Percentiles rank a stretch among this genome's conserved stretches.
These are phyloP conservation scores for Fusarium luffae DNA, from an alignment of 2,329 filamentous ascomycete species.

Conservation along the genomic window DNA sequence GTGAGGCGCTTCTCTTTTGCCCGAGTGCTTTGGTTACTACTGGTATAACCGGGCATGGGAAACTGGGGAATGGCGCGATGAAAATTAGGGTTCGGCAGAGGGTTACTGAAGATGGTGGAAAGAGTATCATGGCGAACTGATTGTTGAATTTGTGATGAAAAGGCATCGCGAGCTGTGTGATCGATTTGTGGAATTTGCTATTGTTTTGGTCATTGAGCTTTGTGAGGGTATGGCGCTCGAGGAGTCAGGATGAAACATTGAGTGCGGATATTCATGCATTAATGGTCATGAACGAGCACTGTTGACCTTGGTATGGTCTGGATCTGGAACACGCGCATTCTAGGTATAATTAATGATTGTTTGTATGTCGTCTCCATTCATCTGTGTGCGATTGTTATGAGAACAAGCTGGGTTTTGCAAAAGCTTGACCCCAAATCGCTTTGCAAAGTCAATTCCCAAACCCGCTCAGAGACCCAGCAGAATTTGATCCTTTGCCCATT, in stretches of 20 bases:
- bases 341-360: no score
- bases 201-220: background rate
- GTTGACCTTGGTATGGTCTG: background rate
- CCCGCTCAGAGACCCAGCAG: no score
- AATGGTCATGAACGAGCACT: background rate
- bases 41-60: background rate
- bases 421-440: no score
- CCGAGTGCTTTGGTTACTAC: background rate
- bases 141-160: accelerated
- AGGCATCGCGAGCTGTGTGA: accelerated
- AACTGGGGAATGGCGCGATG: background rate
- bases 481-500: no score
- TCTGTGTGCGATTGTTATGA: no score
- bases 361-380: no score
- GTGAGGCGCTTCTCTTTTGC: background rate
- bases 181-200: background rate
- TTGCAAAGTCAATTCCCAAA: no score
- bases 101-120: background rate
- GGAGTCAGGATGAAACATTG: accelerated
- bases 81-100: background rate
- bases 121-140: background rate
- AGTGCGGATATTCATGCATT: background rate
- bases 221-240: background rate
- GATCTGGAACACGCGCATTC: background rate
- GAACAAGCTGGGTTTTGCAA: no score